Base-by-base conservation (phyloP, 768 basidiomycete species). In the Pleurotus giganteus region DNA sequence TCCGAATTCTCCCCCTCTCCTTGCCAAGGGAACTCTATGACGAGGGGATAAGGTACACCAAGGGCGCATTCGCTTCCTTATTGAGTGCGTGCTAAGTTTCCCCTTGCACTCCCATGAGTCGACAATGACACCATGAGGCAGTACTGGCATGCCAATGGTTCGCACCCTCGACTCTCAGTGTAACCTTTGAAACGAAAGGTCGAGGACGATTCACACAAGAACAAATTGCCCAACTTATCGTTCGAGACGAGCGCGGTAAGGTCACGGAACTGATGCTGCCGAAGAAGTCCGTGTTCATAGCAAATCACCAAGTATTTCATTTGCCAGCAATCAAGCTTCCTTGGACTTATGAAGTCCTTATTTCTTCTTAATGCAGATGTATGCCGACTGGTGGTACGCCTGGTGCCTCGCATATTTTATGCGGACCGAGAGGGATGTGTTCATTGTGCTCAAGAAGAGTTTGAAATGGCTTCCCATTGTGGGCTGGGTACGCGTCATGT, bases 401-500 rank as follows among this genome's bases (percentile, higher is more conserved):
- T 98, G 91, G 88, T 86, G 85, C 58, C 69, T 94, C 42, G 79
- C 83, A 9, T 91, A 92, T 65, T 89, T 87, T 63, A 79, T 84
- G 60, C 73, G 76, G 49, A 78, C 81, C 2, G 75, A 83, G 61
- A 74, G 74, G 37, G 80, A 91, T 58, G 80, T 98, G 29, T 88
- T 85, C 68, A 99, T 99, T 64, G 87, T 96, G 15, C 74, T 98
- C 55, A 99, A 98, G 79, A 91, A 89, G 66, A 89, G 86, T 61
- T 75, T 98, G 56, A 89, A 89, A 59, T 79, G 79, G 79, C 66
- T 96, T 2, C 96, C 96, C 15, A 66, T 99, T 44, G 67, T 94
- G 24, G 96, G 96, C 12, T 93, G 91, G 87, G 94, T 94, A 70
- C 53, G 80, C 23, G 64, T 47, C 9, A 49, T 31, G 47, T 45